Evolutionary conservation across 1,139 yeast species (phyloP), one percentile per base, ranked within the genome.

Genomic region (Magnusiomyces fungicola): DNA sequence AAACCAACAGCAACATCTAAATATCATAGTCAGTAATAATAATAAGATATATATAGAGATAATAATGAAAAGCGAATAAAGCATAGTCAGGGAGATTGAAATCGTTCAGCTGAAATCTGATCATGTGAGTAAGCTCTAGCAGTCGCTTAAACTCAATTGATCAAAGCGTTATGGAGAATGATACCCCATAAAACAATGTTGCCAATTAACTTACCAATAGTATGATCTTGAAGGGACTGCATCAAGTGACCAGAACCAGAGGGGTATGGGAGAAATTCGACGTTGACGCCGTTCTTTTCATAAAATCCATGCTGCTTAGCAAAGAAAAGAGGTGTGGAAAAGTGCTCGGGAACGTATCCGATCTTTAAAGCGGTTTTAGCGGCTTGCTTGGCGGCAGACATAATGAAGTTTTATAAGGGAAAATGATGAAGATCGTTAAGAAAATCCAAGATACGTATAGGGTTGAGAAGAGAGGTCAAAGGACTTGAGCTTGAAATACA

Each of bases 291-390:
- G 25, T 67, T 63, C 5, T 68, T 66, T 16, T 65, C 61, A 61
- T 77, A 85, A 60, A 67, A 81, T 0, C 81, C 82, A 49, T 85
- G 75, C 50, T 72, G 60, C 54, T 74, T 64, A 5, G 96, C 95
- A 60, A 87, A 78, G 56, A 81, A 80, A 55, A 89, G 70, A 1
- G 97, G 97, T 0, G 96, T 84, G 41, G 92, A 80, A 62, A 88
- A 89, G 64, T 89, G 97, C 66, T 89, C 97, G 1, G 96, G 96
- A 47, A 89, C 81, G 66, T 80, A 85, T 4, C 96, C 97, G 22
- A 89, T 84, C 62, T 70, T 79, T 39, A 79, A 61, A 43, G 54
- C 46, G 49, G 46, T 56, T 24, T 50, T 36, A 23, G 51, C 45
- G 6, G 48, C 43, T 41, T 29, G 22, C 21, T 41, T 41, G 14